Evolutionary conservation across 1,284 basidiomycete species (phyloP).

Genomic region (Peniophora sp.): DNA sequence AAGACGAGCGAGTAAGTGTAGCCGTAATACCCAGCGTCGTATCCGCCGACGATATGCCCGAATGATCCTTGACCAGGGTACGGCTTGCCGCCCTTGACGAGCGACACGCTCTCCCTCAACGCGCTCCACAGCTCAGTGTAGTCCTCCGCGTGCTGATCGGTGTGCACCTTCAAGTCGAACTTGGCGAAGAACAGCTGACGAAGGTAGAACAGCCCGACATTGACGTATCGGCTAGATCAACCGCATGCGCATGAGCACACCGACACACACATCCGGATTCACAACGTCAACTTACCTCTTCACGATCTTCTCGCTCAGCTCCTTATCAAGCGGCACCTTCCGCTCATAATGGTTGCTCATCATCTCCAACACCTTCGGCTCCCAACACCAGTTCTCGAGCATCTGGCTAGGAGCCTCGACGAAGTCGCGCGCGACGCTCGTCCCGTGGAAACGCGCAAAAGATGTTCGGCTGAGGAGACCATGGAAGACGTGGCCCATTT

Average conservation of each 20-base stretch:
- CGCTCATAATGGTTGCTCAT: slow-evolving; percentile 79
- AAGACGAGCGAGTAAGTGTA: slow-evolving; percentile 71
- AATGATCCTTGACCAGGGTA: slow-evolving; percentile 66
- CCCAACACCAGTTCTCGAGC: slow-evolving; percentile 89
- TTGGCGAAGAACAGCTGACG: slow-evolving; percentile 79
- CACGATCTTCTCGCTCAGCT: slow-evolving; percentile 74
- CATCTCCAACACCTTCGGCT: slow-evolving; percentile 61
- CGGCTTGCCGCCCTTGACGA: slow-evolving; percentile 55
- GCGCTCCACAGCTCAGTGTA: slow-evolving; percentile 71
- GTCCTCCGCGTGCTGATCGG: slow-evolving; percentile 58
- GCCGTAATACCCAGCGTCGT: slow-evolving; percentile 77
- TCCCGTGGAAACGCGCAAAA: slow-evolving; percentile 76
- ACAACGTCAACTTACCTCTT: slow-evolving; percentile 45
- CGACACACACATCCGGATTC: background rate
- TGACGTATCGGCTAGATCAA: slow-evolving; percentile 59
- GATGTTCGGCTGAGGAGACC: slow-evolving; percentile 66
- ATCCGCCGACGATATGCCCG: slow-evolving; percentile 66
- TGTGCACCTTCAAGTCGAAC: slow-evolving; percentile 73
- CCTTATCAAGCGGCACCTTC: slow-evolving; percentile 60
- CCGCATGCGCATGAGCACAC: background rate
- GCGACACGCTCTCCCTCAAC: slow-evolving; percentile 56
- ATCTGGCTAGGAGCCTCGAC: slow-evolving; percentile 86
- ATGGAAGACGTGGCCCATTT: slow-evolving; percentile 87
- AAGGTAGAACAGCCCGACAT: slow-evolving; percentile 73
- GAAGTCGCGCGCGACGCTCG: slow-evolving; percentile 74